phyloP scores from a whole-genome alignment of 441 rosid species.

The Macaranga tanarius region DNA sequence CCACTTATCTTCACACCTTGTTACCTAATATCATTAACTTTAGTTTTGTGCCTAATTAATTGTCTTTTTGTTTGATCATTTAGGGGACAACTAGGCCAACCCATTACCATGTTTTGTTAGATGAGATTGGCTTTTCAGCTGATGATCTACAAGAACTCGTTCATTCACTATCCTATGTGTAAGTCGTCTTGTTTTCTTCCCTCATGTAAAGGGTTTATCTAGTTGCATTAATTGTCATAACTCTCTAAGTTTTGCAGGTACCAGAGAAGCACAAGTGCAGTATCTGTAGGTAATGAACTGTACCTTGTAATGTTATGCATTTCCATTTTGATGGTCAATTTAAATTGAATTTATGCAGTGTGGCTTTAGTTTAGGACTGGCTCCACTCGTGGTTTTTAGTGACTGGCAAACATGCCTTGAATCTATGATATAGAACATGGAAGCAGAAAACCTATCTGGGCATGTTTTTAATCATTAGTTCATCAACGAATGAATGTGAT shows the following conservation, averaged over 20 bases:
- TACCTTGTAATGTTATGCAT: neutral
- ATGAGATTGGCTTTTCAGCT: conserved; percentile 67
- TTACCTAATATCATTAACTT: neutral
- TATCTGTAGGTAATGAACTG: conserved; percentile 45
- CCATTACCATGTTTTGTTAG: conserved; percentile 78
- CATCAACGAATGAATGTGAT: too few relatives aligned
- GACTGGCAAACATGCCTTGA: too few relatives aligned
- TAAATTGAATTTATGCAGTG: neutral
- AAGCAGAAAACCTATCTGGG: too few relatives aligned
- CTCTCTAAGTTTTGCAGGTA: conserved; percentile 36
- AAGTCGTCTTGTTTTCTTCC: conserved; percentile 24
- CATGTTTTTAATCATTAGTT: too few relatives aligned
- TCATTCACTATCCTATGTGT: conserved; percentile 63
- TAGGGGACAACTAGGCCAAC: conserved; percentile 94
- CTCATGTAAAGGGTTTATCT: too few relatives aligned
- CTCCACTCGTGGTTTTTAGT: too few relatives aligned
- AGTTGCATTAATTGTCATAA: neutral
- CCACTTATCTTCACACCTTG: neutral
- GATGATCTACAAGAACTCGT: conserved; percentile 63
- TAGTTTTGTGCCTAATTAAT: neutral
- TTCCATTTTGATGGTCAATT: neutral
- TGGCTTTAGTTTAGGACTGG: neutral
- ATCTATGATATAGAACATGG: too few relatives aligned
- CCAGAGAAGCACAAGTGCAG: conserved; percentile 57
- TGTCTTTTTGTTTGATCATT: neutral